Percentiles rank a stretch among this genome's conserved stretches.
Evolutionary conservation across 495 filamentous ascomycete genomes (phyloP).

Genomic region (Aspergillus funiculosus): DNA sequence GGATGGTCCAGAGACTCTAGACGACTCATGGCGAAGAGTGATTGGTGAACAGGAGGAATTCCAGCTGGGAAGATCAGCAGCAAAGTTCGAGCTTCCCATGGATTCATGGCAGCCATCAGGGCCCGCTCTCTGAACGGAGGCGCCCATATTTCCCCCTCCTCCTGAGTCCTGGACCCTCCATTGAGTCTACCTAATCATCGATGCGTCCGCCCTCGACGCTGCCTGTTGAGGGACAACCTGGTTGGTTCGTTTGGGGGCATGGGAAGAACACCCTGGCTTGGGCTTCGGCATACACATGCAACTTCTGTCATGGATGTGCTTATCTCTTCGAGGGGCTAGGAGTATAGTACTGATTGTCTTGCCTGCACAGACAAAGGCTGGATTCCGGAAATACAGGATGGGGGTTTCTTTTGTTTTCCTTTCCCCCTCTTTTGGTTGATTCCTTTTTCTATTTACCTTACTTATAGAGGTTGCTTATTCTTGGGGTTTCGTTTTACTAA

Average conservation of each 20-base stretch:
- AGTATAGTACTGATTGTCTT: no score
- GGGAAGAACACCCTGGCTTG: constrained; percentile 13
- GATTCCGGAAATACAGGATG: background rate
- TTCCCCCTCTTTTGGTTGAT: background rate
- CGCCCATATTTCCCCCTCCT: background rate
- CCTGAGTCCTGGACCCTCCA: background rate
- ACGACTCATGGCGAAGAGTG: constrained; percentile 7
- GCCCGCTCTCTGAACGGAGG: background rate
- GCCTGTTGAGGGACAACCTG: constrained; percentile 9
- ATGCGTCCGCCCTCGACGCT: constrained; percentile 8
- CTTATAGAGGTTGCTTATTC: constrained; percentile 5
- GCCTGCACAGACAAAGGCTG: constrained; percentile 2
- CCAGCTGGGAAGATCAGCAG: constrained; percentile 20
- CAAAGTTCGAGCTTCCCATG: constrained; percentile 19
- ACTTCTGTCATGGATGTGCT: constrained; percentile 9
- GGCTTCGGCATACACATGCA: constrained; percentile 4
- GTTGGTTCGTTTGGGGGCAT: constrained; percentile 9
- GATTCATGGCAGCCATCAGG: constrained; percentile 18
- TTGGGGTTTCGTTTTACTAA: background rate
- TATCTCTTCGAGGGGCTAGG: constrained; percentile 9
- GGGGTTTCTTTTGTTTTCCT: background rate
- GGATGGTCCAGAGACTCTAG: constrained; percentile 8
- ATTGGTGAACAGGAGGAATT: constrained; percentile 15
- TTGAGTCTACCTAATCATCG: constrained; percentile 2
- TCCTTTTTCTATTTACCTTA: background rate